These are phyloP conservation scores for Trichoderma pleuroti DNA, from an alignment of 2,329 filamentous ascomycete species.

Conservation along the genomic window DNA sequence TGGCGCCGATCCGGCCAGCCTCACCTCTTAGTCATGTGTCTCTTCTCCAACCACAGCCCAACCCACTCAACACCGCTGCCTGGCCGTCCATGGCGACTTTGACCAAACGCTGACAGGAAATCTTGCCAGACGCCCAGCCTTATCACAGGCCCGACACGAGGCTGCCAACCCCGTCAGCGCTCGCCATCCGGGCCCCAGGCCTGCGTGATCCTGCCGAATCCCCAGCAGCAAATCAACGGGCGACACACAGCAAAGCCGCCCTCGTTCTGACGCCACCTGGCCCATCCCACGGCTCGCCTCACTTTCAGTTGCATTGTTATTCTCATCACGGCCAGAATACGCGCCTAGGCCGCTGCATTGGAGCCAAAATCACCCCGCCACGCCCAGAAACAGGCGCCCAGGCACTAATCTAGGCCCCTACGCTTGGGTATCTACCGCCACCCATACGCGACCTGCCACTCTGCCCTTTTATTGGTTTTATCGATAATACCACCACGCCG, in stretches of 20 bases:
- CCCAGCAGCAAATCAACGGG: neutral
- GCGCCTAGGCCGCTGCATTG: neutral
- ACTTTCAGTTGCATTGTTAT: neutral
- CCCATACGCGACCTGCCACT: conserved; percentile 7
- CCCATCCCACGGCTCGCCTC: neutral
- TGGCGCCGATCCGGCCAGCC: conserved; percentile 20
- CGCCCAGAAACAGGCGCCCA: neutral
- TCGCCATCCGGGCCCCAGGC: neutral
- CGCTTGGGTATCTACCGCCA: neutral
- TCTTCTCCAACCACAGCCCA: neutral
- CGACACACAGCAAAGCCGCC: neutral
- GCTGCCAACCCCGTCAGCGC: conserved; percentile 2
- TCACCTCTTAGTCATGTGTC: neutral
- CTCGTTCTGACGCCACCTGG: neutral
- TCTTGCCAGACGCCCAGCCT: conserved; percentile 5
- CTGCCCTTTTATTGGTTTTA: conserved; percentile 11
- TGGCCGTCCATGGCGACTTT: neutral
- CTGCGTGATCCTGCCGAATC: neutral
- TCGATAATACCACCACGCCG: conserved; percentile 16
- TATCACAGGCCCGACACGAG: conserved; percentile 10
- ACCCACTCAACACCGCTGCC: conserved; percentile 1
- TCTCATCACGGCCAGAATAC: neutral
- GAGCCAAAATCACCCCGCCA: conserved; percentile 14
- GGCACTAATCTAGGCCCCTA: neutral
- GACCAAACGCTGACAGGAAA: neutral